Percentiles rank a stretch among this genome's conserved stretches.
These are phyloP conservation scores for Suillus paluster DNA, from an alignment of 768 basidiomycete species.

Conservation along the genomic window DNA sequence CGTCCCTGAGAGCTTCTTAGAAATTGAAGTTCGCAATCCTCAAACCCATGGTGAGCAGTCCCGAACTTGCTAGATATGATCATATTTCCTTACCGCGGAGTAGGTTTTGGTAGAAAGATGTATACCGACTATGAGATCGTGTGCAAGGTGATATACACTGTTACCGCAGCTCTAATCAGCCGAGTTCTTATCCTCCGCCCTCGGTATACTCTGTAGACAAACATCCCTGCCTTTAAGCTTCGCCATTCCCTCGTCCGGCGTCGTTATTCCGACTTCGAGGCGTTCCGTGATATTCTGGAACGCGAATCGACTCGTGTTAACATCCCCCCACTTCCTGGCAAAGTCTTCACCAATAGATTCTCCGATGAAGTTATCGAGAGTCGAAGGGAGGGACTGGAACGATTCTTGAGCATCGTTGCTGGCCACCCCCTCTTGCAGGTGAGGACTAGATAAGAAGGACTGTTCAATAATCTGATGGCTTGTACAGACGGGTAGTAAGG, in stretches of 20 bases:
- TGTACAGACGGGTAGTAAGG: constrained; percentile 89
- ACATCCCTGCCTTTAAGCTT: constrained; percentile 98
- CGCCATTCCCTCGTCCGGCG: constrained; percentile 89
- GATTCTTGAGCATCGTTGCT: constrained; percentile 95
- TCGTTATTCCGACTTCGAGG: constrained; percentile 93
- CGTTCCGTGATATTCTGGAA: constrained; percentile 97
- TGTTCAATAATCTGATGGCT: constrained; percentile 12
- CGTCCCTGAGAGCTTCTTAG: constrained; percentile 94
- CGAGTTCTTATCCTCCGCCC: neutral
- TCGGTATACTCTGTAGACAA: constrained; percentile 83
- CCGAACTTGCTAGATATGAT: neutral
- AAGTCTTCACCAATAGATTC: constrained; percentile 98
- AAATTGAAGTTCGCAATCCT: constrained; percentile 96
- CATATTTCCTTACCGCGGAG: neutral
- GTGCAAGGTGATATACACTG: constrained; percentile 71
- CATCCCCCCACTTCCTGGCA: constrained; percentile 96
- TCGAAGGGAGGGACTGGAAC: constrained; percentile 89
- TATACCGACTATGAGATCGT: constrained; percentile 99
- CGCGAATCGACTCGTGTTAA: constrained; percentile 97
- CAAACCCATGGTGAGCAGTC: constrained; percentile 82
- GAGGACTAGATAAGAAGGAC: constrained; percentile 20
- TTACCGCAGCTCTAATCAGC: constrained; percentile 11
- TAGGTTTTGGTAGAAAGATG: constrained; percentile 98
- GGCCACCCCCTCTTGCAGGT: constrained; percentile 97
- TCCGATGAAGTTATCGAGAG: constrained; percentile 97